phyloP scores from a whole-genome alignment of 2,329 filamentous ascomycete genomes.

The Aureobasidium melanogenum region DNA sequence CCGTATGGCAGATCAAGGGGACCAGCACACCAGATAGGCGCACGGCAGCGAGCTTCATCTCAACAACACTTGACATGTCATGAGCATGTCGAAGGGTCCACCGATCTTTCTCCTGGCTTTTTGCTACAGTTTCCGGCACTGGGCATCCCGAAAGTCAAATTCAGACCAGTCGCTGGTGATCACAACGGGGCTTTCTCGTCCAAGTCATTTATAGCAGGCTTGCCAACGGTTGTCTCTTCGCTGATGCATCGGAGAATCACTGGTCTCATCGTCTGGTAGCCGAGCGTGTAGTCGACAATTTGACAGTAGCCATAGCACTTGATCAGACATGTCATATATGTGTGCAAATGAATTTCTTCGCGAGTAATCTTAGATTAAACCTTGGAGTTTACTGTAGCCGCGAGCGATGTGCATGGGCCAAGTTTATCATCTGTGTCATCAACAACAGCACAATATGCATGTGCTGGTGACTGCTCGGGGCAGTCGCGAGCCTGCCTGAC shows the following conservation, averaged over 20 bases:
- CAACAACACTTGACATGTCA: not conserved
- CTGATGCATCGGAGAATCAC: not conserved
- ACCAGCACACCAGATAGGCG: conserved; percentile 1
- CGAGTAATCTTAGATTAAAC: not conserved
- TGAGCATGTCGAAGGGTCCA: not conserved
- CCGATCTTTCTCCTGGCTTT: not conserved
- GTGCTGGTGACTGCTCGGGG: not conserved
- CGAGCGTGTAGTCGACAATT: not conserved
- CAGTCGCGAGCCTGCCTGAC: not conserved
- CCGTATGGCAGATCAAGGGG: not conserved
- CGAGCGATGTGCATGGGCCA: not conserved
- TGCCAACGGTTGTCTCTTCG: not conserved
- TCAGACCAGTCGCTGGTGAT: not conserved
- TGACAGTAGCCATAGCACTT: not conserved
- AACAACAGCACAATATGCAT: not conserved
- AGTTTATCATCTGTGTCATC: not conserved
- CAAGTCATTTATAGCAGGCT: not conserved
- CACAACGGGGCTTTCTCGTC: not conserved
- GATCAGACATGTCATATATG: not conserved
- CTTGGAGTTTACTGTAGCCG: not conserved
- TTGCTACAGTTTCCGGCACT: not conserved
- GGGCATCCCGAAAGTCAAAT: not conserved
- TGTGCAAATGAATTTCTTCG: not conserved
- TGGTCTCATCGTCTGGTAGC: not conserved
- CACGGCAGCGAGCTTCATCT: not conserved